Evolutionary conservation across 2,329 filamentous ascomycete species (phyloP).

Genomic region (Phaeoacremonium minimum): DNA sequence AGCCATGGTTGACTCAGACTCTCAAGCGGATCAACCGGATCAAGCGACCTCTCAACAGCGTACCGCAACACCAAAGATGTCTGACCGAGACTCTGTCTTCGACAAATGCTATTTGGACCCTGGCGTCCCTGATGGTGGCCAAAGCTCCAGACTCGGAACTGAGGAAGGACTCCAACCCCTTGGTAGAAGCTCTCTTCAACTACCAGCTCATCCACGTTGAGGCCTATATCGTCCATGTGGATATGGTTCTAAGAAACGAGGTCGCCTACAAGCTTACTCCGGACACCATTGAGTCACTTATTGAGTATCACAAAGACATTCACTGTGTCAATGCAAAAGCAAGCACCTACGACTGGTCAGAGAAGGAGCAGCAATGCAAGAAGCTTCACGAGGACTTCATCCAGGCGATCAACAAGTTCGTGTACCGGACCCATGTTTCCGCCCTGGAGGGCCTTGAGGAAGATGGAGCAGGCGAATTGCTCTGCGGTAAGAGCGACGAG

Average conservation of each 20-base stretch:
- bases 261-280: slow-evolving; percentile 96
- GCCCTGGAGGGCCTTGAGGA: slow-evolving; percentile 95
- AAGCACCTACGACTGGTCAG: slow-evolving; percentile 89
- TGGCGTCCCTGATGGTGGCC: slow-evolving; percentile 88
- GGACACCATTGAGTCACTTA: slow-evolving; percentile 87
- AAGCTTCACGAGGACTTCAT: slow-evolving; percentile 96
- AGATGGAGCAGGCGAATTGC: slow-evolving; percentile 88
- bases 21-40: slow-evolving; percentile 95
- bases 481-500: slow-evolving; percentile 87
- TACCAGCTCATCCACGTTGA: slow-evolving; percentile 91
- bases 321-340: slow-evolving; percentile 88
- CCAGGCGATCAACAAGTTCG: slow-evolving; percentile 94
- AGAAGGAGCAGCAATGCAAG: slow-evolving; percentile 94
- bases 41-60: slow-evolving; percentile 95
- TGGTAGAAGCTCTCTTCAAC: slow-evolving; percentile 86
- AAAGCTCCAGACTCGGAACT: slow-evolving; percentile 85
- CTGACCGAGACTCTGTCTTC: slow-evolving; percentile 92
- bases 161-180: slow-evolving; percentile 73
- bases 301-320: slow-evolving; percentile 94
- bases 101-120: slow-evolving; percentile 86
- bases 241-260: slow-evolving; percentile 97
- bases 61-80: slow-evolving; percentile 91
- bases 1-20: slow-evolving; percentile 94
- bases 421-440: slow-evolving; percentile 83
- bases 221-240: slow-evolving; percentile 97